Evolutionary conservation across 2,329 filamentous ascomycete species (phyloP).

Genomic region (Epichloe amarillans): DNA sequence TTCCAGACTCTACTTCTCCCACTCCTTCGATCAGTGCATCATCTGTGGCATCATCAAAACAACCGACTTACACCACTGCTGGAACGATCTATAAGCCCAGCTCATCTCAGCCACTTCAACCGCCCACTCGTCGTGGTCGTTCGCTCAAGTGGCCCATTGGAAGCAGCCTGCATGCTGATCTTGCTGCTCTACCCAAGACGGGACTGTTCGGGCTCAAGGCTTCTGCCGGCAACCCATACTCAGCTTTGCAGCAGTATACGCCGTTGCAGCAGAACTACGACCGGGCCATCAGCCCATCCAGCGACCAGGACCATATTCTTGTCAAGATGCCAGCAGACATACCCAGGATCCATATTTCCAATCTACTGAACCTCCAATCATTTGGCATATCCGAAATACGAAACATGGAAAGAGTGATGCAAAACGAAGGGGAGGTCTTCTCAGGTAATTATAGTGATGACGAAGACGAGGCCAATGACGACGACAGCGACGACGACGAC

Average conservation of each 20-base stretch:
- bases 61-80: slow-evolving; percentile 39
- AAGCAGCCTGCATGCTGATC: slow-evolving; percentile 13
- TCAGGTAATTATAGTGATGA: slow-evolving; percentile 8
- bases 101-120: slow-evolving; percentile 31
- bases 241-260: slow-evolving; percentile 27
- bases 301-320: slow-evolving; percentile 13
- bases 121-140: slow-evolving; percentile 37
- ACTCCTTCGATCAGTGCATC: slow-evolving; percentile 11
- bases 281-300: slow-evolving; percentile 31
- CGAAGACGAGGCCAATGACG: slow-evolving; percentile 11
- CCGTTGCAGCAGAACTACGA: slow-evolving; percentile 42
- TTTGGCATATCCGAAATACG: slow-evolving; percentile 4
- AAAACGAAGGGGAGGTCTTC: slow-evolving; percentile 10
- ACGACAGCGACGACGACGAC: slow-evolving; percentile 11
- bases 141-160: slow-evolving; percentile 27
- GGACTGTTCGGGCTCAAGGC: slow-evolving; percentile 20
- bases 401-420: slow-evolving; percentile 9
- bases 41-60: slow-evolving; percentile 14
- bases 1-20: slow-evolving; percentile 11
- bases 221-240: slow-evolving; percentile 5
- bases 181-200: slow-evolving; percentile 24
- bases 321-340: slow-evolving; percentile 15
- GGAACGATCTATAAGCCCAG: slow-evolving; percentile 42
- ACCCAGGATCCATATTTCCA: slow-evolving; percentile 14
- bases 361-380: slow-evolving; percentile 9